Evolutionary conservation across 2,329 filamentous ascomycete genomes (phyloP).

Genomic region (Aspergillus neoniger): DNA sequence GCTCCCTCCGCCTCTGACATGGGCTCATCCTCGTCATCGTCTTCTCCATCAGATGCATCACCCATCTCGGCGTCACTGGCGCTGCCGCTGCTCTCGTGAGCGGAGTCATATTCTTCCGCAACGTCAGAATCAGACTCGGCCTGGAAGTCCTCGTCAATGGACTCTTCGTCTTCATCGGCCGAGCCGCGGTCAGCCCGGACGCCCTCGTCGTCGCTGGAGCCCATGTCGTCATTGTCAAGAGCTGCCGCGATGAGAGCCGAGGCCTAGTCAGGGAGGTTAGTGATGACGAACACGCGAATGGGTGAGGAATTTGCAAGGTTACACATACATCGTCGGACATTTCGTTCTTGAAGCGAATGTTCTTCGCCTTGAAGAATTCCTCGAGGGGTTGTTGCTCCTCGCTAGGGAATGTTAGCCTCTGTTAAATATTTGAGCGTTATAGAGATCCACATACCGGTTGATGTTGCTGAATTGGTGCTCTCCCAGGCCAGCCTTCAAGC

Average conservation of each 20-base stretch:
- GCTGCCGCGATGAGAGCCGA: conserved; percentile 72
- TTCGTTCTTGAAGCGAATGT: conserved; percentile 95
- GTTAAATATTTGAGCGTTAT: conserved; percentile 4
- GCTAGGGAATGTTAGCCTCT: conserved; percentile 37
- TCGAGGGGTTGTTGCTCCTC: conserved; percentile 97
- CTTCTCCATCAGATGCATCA: conserved; percentile 45
- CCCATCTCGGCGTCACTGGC: conserved; percentile 65
- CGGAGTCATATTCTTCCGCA: conserved; percentile 92
- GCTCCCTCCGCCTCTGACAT: conserved; percentile 49
- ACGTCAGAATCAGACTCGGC: conserved; percentile 92
- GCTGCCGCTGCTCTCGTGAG: conserved; percentile 79
- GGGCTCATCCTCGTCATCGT: conserved; percentile 41
- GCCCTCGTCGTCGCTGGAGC: conserved; percentile 80
- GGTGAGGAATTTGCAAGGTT: background rate
- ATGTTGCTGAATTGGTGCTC: conserved; percentile 99
- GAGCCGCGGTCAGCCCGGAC: conserved; percentile 77
- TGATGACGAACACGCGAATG: background rate
- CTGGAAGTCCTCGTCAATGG: conserved; percentile 92
- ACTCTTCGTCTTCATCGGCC: conserved; percentile 94
- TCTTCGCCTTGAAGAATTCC: conserved; percentile 95
- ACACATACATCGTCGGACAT: conserved; percentile 87
- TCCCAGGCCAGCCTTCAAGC: conserved; percentile 80
- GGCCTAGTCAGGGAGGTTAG: conserved; percentile 44
- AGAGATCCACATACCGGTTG: conserved; percentile 62
- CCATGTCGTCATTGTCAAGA: conserved; percentile 77